Conservation (phyloP, 1,284 basidiomycete species). For the Pisolithus thermaeus region DNA sequence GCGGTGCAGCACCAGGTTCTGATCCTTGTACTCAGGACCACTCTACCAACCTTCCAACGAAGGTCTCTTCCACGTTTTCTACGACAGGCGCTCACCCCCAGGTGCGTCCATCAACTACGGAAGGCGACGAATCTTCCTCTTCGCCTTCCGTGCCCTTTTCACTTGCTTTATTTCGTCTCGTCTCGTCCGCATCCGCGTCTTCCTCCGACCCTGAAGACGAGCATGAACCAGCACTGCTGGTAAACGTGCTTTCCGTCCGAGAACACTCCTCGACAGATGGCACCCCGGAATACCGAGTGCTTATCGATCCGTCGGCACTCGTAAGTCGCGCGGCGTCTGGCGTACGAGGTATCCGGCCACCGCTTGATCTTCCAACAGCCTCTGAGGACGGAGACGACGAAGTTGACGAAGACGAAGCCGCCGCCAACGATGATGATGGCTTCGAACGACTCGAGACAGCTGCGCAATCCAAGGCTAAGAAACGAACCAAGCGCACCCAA, state of each 20-base stretch:
- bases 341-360: constrained; percentile 52
- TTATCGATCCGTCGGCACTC: constrained; percentile 59
- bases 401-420: constrained; percentile 27
- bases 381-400: constrained; percentile 46
- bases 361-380: constrained; percentile 44
- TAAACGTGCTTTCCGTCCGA: constrained; percentile 41
- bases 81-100: background rate
- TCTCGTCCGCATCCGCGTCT: background rate
- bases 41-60: background rate
- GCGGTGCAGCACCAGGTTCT: constrained; percentile 6
- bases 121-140: background rate
- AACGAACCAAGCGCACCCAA: constrained; percentile 27
- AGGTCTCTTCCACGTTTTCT: background rate
- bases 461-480: background rate
- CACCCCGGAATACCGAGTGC: constrained; percentile 67
- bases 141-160: constrained; percentile 34
- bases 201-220: background rate
- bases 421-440: background rate
- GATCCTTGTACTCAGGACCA: too few relatives aligned
- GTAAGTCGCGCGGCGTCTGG: constrained; percentile 60
- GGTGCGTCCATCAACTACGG: background rate
- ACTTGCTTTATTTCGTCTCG: background rate
- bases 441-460: background rate
- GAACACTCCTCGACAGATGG: constrained; percentile 62
- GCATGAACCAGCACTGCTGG: constrained; percentile 28